Percentiles rank a stretch among this genome's conserved stretches.
phyloP scores from a whole-genome alignment of 2,329 filamentous ascomycete genomes.

The Diaporthe aspalathi region DNA sequence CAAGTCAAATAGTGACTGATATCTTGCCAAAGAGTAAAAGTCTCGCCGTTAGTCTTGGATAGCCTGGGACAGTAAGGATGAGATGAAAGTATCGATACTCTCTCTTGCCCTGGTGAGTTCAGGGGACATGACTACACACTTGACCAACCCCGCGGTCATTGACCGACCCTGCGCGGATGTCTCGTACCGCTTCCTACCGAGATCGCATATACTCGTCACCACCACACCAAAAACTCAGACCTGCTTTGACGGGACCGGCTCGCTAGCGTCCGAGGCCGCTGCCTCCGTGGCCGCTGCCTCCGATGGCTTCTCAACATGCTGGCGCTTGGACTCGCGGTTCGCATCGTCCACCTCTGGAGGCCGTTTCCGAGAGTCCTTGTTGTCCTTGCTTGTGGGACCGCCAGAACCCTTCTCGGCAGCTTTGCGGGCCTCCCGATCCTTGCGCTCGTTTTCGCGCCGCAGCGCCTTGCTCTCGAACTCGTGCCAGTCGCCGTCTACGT shows the following conservation, averaged over 20 bases:
- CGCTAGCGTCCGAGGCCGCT: neutral
- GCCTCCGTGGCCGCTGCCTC: too few species aligned
- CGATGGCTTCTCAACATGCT: constrained; percentile 36
- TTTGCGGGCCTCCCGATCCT: constrained; percentile 64
- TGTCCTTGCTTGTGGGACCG: constrained; percentile 40
- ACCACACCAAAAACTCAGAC: neutral
- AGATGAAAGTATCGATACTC: neutral
- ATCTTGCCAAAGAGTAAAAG: neutral
- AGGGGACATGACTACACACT: neutral
- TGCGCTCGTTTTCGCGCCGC: constrained; percentile 85
- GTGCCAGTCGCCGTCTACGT: constrained; percentile 95
- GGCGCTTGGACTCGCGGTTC: constrained; percentile 41
- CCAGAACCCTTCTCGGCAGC: constrained; percentile 53
- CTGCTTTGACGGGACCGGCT: constrained; percentile 6
- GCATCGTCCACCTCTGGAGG: constrained; percentile 43
- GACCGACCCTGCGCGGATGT: too few species aligned
- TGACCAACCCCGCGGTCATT: neutral
- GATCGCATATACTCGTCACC: neutral
- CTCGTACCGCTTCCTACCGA: neutral
- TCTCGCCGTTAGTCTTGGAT: too few species aligned
- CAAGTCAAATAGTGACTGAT: neutral
- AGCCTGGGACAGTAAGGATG: too few species aligned
- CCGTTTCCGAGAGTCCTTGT: constrained; percentile 54
- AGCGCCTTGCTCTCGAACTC: constrained; percentile 98
- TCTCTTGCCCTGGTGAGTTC: neutral